These are phyloP conservation scores for Iberis pinnata DNA, from an alignment of 345 rosid genomes.

Conservation along the genomic window DNA sequence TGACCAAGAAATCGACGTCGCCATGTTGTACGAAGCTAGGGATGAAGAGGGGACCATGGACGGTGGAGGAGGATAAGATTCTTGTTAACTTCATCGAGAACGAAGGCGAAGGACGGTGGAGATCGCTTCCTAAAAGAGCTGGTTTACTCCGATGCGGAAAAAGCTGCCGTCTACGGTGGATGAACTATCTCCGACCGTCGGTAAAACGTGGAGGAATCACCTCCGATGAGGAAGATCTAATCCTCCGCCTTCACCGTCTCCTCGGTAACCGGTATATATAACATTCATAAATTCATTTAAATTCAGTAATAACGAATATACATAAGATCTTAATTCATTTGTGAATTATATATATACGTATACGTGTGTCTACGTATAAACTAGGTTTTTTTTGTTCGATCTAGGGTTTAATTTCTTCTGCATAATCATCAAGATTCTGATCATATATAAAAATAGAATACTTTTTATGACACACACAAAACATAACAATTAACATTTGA, in stretches of 20 bases:
- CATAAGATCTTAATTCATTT: constrained; percentile 3
- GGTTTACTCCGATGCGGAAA: constrained; percentile 84
- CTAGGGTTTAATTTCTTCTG: constrained; percentile 13
- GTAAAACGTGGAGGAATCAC: constrained; percentile 71
- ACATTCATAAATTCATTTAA: too few species aligned
- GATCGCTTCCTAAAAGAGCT: constrained; percentile 70
- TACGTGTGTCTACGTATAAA: background rate
- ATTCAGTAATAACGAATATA: background rate
- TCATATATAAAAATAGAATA: too few species aligned
- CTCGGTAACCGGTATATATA: constrained; percentile 48
- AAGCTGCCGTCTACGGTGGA: constrained; percentile 92
- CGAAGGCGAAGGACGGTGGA: constrained; percentile 86
- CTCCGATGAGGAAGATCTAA: constrained; percentile 87
- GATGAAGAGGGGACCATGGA: constrained; percentile 88
- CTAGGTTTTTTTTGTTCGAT: background rate
- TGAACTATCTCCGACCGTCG: constrained; percentile 82
- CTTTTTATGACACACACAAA: background rate
- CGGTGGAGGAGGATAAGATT: constrained; percentile 70
- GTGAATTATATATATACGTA: background rate
- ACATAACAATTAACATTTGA: background rate
- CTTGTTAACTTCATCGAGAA: constrained; percentile 47
- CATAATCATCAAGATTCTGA: constrained; percentile 8
- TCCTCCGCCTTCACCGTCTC: constrained; percentile 83
- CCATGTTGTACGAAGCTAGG: constrained; percentile 70
- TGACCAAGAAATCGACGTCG: constrained; percentile 34